phyloP scores from a whole-genome alignment of 2,329 filamentous ascomycete genomes.

The Stagonosporopsis rhizophila region DNA sequence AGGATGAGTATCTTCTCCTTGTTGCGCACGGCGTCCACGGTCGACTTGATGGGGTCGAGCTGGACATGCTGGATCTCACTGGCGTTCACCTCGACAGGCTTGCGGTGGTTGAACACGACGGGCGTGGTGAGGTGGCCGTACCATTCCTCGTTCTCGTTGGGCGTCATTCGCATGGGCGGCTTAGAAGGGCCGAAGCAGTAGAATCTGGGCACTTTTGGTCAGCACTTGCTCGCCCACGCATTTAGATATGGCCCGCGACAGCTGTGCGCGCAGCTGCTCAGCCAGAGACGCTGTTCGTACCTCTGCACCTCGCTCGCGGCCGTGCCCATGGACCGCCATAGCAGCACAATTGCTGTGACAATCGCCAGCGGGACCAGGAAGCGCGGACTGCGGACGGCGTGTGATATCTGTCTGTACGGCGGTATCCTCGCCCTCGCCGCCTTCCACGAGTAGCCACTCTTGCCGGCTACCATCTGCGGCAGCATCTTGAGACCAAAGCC shows the following conservation, averaged over 20 bases:
- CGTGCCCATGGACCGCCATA: conserved; percentile 86
- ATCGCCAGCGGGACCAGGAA: conserved; percentile 77
- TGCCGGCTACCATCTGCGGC: conserved; percentile 69
- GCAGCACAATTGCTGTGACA: conserved; percentile 73
- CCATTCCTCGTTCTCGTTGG: conserved; percentile 92
- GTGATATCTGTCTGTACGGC: conserved; percentile 69
- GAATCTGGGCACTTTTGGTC: conserved; percentile 67
- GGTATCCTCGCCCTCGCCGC: conserved; percentile 81
- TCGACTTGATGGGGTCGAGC: conserved; percentile 85
- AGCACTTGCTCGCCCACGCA: conserved; percentile 18
- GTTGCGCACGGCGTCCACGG: conserved; percentile 77
- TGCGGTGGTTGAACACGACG: conserved; percentile 95
- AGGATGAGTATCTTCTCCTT: conserved; percentile 89
- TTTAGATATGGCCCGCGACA: conserved; percentile 4
- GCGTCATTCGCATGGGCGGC: conserved; percentile 93
- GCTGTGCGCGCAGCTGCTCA: background rate
- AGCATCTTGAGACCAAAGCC: conserved; percentile 67
- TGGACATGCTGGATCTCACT: conserved; percentile 80
- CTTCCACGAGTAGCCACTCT: conserved; percentile 81
- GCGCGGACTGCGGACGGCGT: conserved; percentile 75
- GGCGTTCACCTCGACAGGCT: conserved; percentile 82
- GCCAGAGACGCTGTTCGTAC: conserved; percentile 58
- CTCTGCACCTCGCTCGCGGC: conserved; percentile 89
- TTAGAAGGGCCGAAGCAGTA: conserved; percentile 97
- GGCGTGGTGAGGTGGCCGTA: conserved; percentile 87